Percentiles rank a stretch among this genome's conserved stretches.
phyloP scores from a whole-genome alignment of 169 alveolate species.

The Toxoplasma gondii region DNA sequence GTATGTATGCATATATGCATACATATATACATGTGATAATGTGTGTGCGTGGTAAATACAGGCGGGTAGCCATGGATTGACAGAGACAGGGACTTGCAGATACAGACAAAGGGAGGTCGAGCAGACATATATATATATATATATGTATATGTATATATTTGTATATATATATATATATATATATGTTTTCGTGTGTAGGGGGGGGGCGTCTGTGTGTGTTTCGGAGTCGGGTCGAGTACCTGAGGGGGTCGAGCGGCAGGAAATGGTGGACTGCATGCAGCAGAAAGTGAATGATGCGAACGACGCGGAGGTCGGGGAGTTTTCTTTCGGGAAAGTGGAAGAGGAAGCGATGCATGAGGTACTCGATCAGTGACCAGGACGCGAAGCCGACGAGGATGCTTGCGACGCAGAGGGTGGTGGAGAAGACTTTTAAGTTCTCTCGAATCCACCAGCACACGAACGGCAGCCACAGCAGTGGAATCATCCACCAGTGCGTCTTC shows the following conservation, averaged over 20 bases:
- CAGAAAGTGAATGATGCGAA: slow-evolving; percentile 70
- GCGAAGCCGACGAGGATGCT: slow-evolving; percentile 56
- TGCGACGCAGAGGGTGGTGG: not conserved
- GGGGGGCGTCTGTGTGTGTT: too few relatives aligned
- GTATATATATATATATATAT: not conserved
- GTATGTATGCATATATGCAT: not conserved
- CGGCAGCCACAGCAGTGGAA: slow-evolving; percentile 70
- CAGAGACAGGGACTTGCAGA: not conserved
- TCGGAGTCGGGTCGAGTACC: slow-evolving; percentile 5
- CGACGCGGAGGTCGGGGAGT: slow-evolving; percentile 66
- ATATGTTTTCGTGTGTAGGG: not conserved
- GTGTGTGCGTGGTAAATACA: too few relatives aligned
- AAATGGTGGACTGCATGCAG: slow-evolving; percentile 84
- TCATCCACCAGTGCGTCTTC: slow-evolving; percentile 69
- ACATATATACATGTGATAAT: not conserved
- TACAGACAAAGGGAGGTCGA: not conserved
- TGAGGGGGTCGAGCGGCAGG: slow-evolving; percentile 79
- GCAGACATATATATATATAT: not conserved
- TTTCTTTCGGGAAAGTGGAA: slow-evolving; percentile 76
- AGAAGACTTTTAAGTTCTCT: not conserved
- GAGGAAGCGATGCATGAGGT: slow-evolving; percentile 76
- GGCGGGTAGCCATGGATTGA: too few relatives aligned
- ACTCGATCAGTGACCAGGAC: slow-evolving; percentile 78
- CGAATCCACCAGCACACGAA: slow-evolving; percentile 11
- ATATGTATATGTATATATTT: not conserved